Conservation (phyloP, 495 filamentous ascomycete species). For the Hypoxylon fragiforme region DNA sequence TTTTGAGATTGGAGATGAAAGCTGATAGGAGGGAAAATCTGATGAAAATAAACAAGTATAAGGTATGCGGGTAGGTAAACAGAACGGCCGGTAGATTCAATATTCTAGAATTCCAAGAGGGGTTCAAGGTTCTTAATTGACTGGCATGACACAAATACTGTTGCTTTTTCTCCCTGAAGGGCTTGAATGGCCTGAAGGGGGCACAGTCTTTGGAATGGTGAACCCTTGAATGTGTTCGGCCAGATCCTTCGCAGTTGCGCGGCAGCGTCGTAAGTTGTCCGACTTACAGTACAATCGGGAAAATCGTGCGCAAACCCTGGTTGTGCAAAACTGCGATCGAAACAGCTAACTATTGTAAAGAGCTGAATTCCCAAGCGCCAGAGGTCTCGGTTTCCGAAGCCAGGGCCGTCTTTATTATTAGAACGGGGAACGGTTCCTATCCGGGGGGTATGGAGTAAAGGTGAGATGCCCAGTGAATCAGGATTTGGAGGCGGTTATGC, state of each 20-base stretch:
- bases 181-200: too few relatives aligned
- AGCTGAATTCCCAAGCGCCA: constrained; percentile 8
- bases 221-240: constrained; percentile 5
- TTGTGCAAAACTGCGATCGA: constrained; percentile 2
- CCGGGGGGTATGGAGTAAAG: constrained; percentile 15
- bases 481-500: constrained; percentile 14
- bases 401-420: constrained; percentile 28
- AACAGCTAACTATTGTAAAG: not conserved
- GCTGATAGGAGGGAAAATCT: constrained; percentile 15
- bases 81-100: not conserved
- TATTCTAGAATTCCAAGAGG: constrained; percentile 19
- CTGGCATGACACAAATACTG: constrained; percentile 32
- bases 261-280: constrained; percentile 11
- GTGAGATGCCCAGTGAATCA: constrained; percentile 7
- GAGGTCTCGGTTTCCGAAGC: constrained; percentile 6
- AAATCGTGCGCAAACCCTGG: constrained; percentile 1
- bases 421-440: constrained; percentile 17
- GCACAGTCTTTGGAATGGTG: constrained; percentile 13
- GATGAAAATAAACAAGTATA: not conserved
- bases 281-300: constrained; percentile 6
- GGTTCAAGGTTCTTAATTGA: constrained; percentile 11
- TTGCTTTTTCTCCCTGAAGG: constrained; percentile 5
- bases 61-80: not conserved
- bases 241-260: constrained; percentile 1
- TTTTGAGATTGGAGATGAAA: constrained; percentile 4